Percentiles rank a stretch among this genome's conserved stretches.
Evolutionary conservation across 768 basidiomycete species (phyloP).

Genomic region (Rhodotorula toruloides): DNA sequence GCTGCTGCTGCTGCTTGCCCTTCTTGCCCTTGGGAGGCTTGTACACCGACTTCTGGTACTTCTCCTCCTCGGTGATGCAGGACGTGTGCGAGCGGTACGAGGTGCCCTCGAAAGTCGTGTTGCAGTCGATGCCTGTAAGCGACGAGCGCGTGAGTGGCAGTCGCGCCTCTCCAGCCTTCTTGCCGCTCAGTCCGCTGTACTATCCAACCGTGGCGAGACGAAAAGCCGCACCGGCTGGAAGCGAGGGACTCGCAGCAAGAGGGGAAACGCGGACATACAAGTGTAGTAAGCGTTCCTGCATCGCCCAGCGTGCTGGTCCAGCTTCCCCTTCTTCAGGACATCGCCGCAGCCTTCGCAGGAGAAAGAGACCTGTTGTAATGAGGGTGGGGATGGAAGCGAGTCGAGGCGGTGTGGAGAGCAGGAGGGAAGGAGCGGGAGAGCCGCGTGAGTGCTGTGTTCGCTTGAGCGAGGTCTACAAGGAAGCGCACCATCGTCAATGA

Average conservation of each 20-base stretch:
- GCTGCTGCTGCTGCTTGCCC: slow-evolving; percentile 18
- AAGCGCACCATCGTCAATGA: too few species aligned
- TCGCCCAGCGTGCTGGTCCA: slow-evolving; percentile 32
- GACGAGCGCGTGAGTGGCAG: background rate
- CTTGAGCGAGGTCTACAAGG: too few species aligned
- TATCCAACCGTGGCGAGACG: too few species aligned
- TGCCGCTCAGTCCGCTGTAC: too few species aligned
- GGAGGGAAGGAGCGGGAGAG: background rate
- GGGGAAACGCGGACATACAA: slow-evolving; percentile 13
- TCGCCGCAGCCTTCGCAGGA: slow-evolving; percentile 13
- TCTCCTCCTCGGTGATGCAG: slow-evolving; percentile 34
- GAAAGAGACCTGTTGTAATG: slow-evolving; percentile 12
- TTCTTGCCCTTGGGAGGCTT: slow-evolving; percentile 31
- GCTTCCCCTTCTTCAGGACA: slow-evolving; percentile 30
- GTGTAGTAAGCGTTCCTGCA: slow-evolving; percentile 31
- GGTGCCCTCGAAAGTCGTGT: slow-evolving; percentile 33
- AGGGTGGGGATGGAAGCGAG: background rate
- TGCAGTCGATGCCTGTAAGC: slow-evolving; percentile 35
- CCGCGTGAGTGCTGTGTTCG: too few species aligned
- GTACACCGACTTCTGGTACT: slow-evolving; percentile 36
- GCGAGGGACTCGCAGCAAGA: background rate
- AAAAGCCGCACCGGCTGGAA: too few species aligned
- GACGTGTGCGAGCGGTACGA: slow-evolving; percentile 33
- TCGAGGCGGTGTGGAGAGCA: too few species aligned
- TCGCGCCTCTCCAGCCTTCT: background rate